phyloP scores from a whole-genome alignment of 495 filamentous ascomycete genomes.

The Aspergillus coremiiformis region DNA sequence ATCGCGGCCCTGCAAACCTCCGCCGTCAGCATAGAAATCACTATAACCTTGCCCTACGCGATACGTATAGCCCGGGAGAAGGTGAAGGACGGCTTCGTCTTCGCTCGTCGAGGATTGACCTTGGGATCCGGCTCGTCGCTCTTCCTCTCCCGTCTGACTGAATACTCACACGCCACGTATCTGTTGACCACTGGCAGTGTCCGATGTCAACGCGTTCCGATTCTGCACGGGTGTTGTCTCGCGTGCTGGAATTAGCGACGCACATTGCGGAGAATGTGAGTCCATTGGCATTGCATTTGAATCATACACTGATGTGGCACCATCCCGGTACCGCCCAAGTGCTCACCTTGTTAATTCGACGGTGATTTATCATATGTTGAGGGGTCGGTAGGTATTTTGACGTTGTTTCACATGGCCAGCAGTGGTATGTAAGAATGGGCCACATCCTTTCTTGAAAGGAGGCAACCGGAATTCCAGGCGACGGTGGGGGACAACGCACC shows the following conservation, averaged over 20 bases:
- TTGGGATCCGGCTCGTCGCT: slow-evolving; percentile 52
- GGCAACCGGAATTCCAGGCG: slow-evolving; percentile 44
- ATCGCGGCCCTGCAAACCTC: slow-evolving; percentile 54
- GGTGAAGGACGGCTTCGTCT: slow-evolving; percentile 54
- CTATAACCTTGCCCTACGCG: slow-evolving; percentile 52
- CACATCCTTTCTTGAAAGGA: slow-evolving; percentile 42
- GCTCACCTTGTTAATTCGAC: slow-evolving; percentile 48
- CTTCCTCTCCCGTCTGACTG: slow-evolving; percentile 52
- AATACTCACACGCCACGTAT: slow-evolving; percentile 45
- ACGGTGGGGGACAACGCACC: slow-evolving; percentile 28
- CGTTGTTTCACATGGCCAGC: slow-evolving; percentile 1
- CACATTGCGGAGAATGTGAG: slow-evolving; percentile 48
- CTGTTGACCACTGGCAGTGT: slow-evolving; percentile 23
- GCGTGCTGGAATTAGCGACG: slow-evolving; percentile 46
- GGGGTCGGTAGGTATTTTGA: slow-evolving; percentile 20
- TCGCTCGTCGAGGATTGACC: slow-evolving; percentile 50
- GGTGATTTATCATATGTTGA: slow-evolving; percentile 47
- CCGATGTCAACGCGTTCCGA: neutral
- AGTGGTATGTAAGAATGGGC: slow-evolving; percentile 42
- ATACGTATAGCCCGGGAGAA: slow-evolving; percentile 42
- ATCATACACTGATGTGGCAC: slow-evolving; percentile 48
- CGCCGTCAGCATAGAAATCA: slow-evolving; percentile 57
- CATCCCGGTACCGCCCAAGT: slow-evolving; percentile 42
- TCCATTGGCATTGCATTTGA: slow-evolving; percentile 39
- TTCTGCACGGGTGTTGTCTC: slow-evolving; percentile 29